Percentiles rank a stretch among this genome's conserved stretches.
These are phyloP conservation scores for Tieghemostelium lacteum DNA, from an alignment of 78 protist species.

Conservation along the genomic window DNA sequence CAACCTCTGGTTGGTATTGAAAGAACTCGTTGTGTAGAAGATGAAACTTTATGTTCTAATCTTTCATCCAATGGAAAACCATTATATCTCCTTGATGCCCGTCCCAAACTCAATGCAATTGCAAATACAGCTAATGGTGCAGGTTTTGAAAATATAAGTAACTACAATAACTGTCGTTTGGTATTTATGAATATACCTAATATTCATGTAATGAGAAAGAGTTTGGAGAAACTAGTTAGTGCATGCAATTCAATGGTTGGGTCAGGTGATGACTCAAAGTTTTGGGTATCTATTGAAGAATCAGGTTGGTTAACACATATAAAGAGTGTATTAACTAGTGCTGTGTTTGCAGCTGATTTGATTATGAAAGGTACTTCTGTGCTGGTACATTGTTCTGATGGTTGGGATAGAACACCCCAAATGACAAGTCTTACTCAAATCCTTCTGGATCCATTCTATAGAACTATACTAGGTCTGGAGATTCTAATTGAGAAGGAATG, in stretches of 20 bases:
- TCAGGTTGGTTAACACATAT: slow-evolving; percentile 58
- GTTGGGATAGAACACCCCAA: slow-evolving; percentile 95
- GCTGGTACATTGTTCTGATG: slow-evolving; percentile 86
- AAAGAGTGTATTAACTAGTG: slow-evolving; percentile 1
- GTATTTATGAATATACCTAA: slow-evolving; percentile 88
- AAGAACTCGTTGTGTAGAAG: slow-evolving; percentile 35
- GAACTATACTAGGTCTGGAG: slow-evolving; percentile 83
- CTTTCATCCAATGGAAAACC: neutral
- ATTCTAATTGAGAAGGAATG: slow-evolving; percentile 94
- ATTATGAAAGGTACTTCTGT: slow-evolving; percentile 7
- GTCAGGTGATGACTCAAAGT: neutral
- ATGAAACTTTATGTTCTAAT: slow-evolving; percentile 25
- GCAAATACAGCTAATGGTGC: slow-evolving; percentile 67
- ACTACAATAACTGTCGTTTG: slow-evolving; percentile 68
- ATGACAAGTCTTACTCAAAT: slow-evolving; percentile 81
- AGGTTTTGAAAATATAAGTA: slow-evolving; percentile 81
- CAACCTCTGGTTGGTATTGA: slow-evolving; percentile 86
- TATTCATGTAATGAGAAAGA: slow-evolving; percentile 92
- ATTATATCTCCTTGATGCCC: slow-evolving; percentile 84
- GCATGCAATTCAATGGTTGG: neutral
- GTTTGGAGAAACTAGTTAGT: slow-evolving; percentile 11
- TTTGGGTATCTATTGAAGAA: slow-evolving; percentile 19
- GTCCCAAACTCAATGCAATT: slow-evolving; percentile 90
- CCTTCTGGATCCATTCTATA: slow-evolving; percentile 84
- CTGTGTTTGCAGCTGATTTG: slow-evolving; percentile 45